Evolutionary conservation across 2,329 filamentous ascomycete genomes (phyloP).

Genomic region (Colletotrichum sp.): DNA sequence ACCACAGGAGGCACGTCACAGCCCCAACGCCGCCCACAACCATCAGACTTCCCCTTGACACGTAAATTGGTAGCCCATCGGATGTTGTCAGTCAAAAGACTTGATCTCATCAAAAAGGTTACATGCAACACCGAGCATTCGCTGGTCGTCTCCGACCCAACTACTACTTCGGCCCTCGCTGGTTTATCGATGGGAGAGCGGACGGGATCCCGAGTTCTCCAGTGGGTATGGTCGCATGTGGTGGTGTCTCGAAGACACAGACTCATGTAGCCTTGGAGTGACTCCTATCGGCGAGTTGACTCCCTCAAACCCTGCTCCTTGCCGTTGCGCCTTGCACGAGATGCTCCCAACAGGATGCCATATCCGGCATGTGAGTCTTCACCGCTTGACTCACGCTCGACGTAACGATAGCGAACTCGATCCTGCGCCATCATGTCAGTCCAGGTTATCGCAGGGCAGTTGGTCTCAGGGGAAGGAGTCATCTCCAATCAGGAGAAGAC

Average conservation of each 20-base stretch:
- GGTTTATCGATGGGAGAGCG: slow-evolving; percentile 10
- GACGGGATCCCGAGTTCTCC: slow-evolving; percentile 15
- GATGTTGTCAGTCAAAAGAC: not conserved
- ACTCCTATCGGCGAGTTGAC: not conserved
- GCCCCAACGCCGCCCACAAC: not conserved
- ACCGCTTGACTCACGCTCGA: not conserved
- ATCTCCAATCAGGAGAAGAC: not conserved
- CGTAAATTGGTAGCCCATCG: not conserved
- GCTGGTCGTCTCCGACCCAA: slow-evolving; percentile 11
- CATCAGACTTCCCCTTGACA: not conserved
- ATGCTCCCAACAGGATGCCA: not conserved
- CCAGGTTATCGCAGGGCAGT: not conserved
- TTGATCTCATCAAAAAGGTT: not conserved
- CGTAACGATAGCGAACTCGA: not conserved
- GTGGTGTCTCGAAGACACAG: not conserved
- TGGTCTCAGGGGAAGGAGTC: not conserved
- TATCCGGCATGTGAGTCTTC: not conserved
- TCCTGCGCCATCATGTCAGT: not conserved
- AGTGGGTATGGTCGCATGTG: slow-evolving; percentile 4
- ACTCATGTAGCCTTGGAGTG: not conserved
- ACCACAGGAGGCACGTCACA: not conserved
- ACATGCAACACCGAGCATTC: slow-evolving; percentile 9
- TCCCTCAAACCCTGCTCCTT: not conserved
- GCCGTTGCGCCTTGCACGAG: not conserved
- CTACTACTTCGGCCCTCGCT: slow-evolving; percentile 9